Evolutionary conservation across 768 basidiomycete genomes (phyloP).

Genomic region (Paxillus involutus): DNA sequence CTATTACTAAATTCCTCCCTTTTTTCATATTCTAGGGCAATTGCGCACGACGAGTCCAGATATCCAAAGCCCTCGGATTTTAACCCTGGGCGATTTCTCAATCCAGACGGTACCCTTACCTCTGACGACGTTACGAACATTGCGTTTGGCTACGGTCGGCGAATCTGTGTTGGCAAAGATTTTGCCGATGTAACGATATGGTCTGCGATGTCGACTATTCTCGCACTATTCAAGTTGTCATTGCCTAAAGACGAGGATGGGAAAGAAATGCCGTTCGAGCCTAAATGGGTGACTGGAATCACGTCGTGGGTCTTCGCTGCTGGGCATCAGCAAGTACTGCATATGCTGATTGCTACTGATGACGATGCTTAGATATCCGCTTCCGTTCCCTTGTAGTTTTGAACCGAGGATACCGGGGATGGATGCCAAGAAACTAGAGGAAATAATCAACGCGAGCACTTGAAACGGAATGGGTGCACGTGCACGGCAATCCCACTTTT

Average conservation of each 20-base stretch:
- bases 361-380: constrained; percentile 7
- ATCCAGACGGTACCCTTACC: constrained; percentile 17
- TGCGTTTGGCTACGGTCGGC: constrained; percentile 22
- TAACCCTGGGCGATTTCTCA: constrained; percentile 38
- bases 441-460: constrained; percentile 2
- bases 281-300: constrained; percentile 12
- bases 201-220: constrained; percentile 15
- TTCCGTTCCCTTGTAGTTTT: constrained; percentile 14
- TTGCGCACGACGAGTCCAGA: constrained; percentile 24
- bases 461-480: background rate
- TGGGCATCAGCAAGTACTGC: background rate
- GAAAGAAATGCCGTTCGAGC: constrained; percentile 6
- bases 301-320: constrained; percentile 10
- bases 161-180: constrained; percentile 19
- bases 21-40: constrained; percentile 9
- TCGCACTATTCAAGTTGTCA: constrained; percentile 13
- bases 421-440: constrained; percentile 8
- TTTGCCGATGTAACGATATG: constrained; percentile 17
- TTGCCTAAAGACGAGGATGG: constrained; percentile 11
- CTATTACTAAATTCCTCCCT: background rate
- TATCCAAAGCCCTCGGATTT: constrained; percentile 38
- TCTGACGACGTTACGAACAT: constrained; percentile 10
- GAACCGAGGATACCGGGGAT: constrained; percentile 10
- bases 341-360: too few species aligned
- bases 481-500: too few species aligned